These are phyloP conservation scores for Auriscalpium orientale DNA, from an alignment of 768 basidiomycete species.

Conservation along the genomic window DNA sequence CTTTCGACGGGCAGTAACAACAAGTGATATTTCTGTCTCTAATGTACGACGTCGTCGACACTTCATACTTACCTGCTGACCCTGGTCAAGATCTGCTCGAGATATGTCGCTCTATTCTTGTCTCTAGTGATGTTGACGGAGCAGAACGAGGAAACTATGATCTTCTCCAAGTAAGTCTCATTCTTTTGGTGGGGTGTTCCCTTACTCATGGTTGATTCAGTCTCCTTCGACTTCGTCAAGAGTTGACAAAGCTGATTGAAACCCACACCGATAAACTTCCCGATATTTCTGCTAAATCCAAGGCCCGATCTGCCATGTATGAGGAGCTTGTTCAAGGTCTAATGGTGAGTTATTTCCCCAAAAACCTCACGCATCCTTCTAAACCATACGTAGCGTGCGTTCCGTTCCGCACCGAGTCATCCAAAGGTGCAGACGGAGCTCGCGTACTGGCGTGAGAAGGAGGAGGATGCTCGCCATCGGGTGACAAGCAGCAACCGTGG, in stretches of 20 bases:
- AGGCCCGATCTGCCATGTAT: slow-evolving; percentile 65
- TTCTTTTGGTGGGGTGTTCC: neutral
- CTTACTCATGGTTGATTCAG: slow-evolving; percentile 32
- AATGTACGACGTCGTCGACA: slow-evolving; percentile 35
- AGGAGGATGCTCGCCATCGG: slow-evolving; percentile 61
- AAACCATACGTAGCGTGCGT: slow-evolving; percentile 42
- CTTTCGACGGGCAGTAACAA: slow-evolving; percentile 50
- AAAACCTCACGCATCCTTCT: neutral
- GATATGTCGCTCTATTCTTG: slow-evolving; percentile 77
- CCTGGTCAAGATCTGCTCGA: slow-evolving; percentile 50
- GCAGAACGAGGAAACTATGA: slow-evolving; percentile 91
- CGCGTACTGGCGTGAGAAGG: slow-evolving; percentile 78
- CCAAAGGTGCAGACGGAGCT: slow-evolving; percentile 83
- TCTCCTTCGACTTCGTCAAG: slow-evolving; percentile 76
- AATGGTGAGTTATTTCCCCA: slow-evolving; percentile 43
- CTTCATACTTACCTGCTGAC: too few species aligned
- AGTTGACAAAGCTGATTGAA: slow-evolving; percentile 68
- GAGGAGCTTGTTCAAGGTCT: slow-evolving; percentile 70
- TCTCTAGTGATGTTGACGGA: slow-evolving; percentile 74
- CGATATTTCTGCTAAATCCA: slow-evolving; percentile 54
- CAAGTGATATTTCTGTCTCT: slow-evolving; percentile 63
- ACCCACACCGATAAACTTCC: slow-evolving; percentile 63
- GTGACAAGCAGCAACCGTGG: slow-evolving; percentile 17
- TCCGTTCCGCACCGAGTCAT: slow-evolving; percentile 60
- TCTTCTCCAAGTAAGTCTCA: slow-evolving; percentile 77